A percentile compares a stretch with the other conserved stretches of the same genome.
phyloP scores from a whole-genome alignment of 768 basidiomycete genomes.

The Tubosaeta brunneosetosa region DNA sequence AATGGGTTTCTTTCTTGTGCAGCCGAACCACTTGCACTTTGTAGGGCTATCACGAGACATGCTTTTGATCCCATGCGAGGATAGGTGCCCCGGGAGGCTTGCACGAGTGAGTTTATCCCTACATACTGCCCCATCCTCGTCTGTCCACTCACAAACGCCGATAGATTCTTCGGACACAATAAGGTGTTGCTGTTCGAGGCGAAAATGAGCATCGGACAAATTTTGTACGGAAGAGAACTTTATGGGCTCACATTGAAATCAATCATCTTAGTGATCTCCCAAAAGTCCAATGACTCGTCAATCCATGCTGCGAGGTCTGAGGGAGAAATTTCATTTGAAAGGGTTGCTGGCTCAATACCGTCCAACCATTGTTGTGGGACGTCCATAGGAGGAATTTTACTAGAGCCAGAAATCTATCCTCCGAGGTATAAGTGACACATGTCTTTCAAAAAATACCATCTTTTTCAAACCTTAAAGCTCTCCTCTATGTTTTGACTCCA shows the following conservation, averaged over 20 bases:
- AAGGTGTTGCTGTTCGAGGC: neutral
- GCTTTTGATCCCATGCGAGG: conserved; percentile 12
- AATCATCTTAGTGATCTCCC: neutral
- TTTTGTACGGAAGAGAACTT: neutral
- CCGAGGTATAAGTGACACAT: neutral
- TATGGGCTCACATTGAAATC: neutral
- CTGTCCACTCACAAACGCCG: conserved; percentile 5
- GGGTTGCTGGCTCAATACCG: neutral
- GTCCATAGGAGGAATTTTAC: rapidly evolving
- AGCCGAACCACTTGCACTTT: conserved; percentile 12
- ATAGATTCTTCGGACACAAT: no score
- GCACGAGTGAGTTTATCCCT: neutral
- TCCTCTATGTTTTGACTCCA: neutral
- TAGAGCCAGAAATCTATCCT: neutral
- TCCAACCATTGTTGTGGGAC: no score
- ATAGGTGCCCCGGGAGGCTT: conserved; percentile 11
- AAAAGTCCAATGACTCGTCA: neutral
- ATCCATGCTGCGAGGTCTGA: neutral
- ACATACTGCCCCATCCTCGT: conserved; percentile 1
- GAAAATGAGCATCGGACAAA: neutral
- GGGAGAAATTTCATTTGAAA: neutral
- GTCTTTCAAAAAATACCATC: neutral
- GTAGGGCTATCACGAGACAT: neutral
- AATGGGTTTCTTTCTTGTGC: neutral
- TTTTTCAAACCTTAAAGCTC: neutral